phyloP scores from a whole-genome alignment of 176 grass and related monocot genomes.

The Olyra latifolia region DNA sequence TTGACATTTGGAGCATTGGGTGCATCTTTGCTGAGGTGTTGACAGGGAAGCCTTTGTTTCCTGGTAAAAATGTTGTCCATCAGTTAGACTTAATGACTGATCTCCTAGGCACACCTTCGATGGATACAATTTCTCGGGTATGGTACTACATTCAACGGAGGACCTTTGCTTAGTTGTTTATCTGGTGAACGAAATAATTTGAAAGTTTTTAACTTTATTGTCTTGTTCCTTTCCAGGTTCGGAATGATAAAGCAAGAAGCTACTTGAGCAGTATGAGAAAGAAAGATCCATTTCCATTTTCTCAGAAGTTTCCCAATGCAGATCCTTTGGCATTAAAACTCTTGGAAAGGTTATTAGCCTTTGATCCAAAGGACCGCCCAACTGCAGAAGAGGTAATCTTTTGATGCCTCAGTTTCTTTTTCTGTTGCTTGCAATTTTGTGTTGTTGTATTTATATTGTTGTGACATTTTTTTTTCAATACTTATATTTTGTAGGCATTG shows the following conservation, averaged over 20 bases:
- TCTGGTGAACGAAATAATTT: not conserved
- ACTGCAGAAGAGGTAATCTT: constrained; percentile 84
- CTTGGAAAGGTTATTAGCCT: constrained; percentile 84
- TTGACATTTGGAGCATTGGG: constrained; percentile 99
- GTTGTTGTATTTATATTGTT: not conserved
- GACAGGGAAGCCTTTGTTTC: constrained; percentile 97
- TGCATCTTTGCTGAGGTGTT: constrained; percentile 98
- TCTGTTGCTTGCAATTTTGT: not conserved
- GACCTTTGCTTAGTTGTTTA: not conserved
- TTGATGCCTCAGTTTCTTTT: constrained; percentile 16
- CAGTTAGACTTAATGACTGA: constrained; percentile 99
- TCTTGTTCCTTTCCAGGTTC: constrained; percentile 50
- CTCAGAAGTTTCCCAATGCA: constrained; percentile 84
- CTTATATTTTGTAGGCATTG: constrained; percentile 59
- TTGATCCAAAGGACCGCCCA: constrained; percentile 91
- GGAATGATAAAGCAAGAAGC: constrained; percentile 97
- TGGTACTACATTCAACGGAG: constrained; percentile 9
- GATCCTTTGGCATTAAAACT: constrained; percentile 90
- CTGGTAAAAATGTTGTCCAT: constrained; percentile 99
- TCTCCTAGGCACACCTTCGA: constrained; percentile 84
- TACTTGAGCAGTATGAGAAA: constrained; percentile 97
- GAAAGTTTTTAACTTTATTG: not conserved
- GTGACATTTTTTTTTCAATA: constrained; percentile 16
- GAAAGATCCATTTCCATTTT: constrained; percentile 80
- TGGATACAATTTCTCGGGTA: constrained; percentile 97